Base-by-base conservation (phyloP, 768 basidiomycete species). In the Lactifluus rugatus region DNA sequence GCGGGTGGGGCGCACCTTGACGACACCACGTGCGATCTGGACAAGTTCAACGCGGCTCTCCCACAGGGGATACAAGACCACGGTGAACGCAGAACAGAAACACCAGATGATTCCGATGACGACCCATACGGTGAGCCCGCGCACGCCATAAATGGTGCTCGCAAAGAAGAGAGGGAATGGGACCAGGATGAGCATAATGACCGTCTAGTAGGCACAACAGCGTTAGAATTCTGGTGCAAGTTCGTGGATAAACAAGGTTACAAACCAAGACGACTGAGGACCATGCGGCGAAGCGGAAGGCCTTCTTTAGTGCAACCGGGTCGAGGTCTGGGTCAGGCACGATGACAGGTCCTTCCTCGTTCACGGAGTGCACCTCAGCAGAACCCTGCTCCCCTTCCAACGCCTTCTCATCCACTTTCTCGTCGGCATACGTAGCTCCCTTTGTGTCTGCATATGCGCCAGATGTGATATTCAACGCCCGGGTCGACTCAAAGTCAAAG, bases 151-250 rank as follows among this genome's bases (percentile, higher is more conserved):
- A 23, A 93, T 72, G 31, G 87, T 85, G 42, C 79, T 78, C 0
- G 89, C 84, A 68, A 87, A 89, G 76, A 95, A 95, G 8, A 94
- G 75, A 2, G 92, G 92, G 1, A 96, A 71, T 0, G 93, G 94
- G 53, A 96, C 81, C 54, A 91, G 53, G 63, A 92, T 71, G 64
- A 90, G 77, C 65, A 90, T 72, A 5, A 89, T 66, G 28, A 85
- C 48, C 51, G 81, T 76, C 85, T 82, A 63, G 13, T 48, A 16
- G 54, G 25, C 9, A 44, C 25, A 31, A 21, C n/a, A 34, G 2
- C 42, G 34, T 42, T n/a, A 46, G 53, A 17, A 19, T 49, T n/a
- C 56, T 16, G 28, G 48, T n/a, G 45, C 31, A 56, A 52, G 16
- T 53, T 1, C 37, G 32, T 49, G 42, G 14, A 10, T 13, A 25